phyloP scores from a whole-genome alignment of 139 green algal genomes.

The Closterium sp. region DNA sequence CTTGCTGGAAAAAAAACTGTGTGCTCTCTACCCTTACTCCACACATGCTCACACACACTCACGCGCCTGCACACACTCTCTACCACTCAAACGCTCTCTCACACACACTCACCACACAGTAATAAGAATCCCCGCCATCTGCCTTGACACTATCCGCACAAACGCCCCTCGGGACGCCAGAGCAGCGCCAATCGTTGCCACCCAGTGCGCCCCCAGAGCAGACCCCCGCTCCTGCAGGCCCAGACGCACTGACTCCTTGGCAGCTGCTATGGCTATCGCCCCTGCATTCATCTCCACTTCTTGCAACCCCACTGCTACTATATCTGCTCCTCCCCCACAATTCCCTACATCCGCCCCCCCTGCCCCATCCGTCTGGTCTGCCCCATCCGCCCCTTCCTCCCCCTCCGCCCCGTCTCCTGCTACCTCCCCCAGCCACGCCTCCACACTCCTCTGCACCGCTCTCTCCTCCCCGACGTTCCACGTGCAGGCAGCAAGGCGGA shows the following conservation, averaged over 20 bases:
- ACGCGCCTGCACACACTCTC: too few species aligned
- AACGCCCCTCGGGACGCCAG: constrained; percentile 3
- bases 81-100: background rate
- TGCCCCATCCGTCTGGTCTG: background rate
- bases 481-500: constrained; percentile 22
- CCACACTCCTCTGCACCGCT: background rate
- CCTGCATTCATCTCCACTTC: constrained; percentile 44
- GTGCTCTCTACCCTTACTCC: too few species aligned
- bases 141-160: background rate
- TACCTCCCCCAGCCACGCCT: constrained; percentile 17
- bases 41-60: too few species aligned
- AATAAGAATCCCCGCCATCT: constrained; percentile 50
- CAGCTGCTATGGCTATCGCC: constrained; percentile 24
- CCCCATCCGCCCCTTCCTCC: background rate
- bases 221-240: constrained; percentile 35
- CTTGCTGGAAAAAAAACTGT: too few species aligned
- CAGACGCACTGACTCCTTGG: constrained; percentile 48
- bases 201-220: constrained; percentile 9
- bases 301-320: constrained; percentile 42
- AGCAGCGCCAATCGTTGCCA: constrained; percentile 4
- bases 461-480: constrained; percentile 46
- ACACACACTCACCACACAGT: constrained; percentile 26
- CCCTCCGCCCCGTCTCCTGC: background rate
- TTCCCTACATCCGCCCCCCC: too few species aligned
- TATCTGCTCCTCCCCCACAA: background rate